Evolutionary conservation across 768 basidiomycete species (phyloP), one percentile per base, ranked within the genome.

Genomic region (Phlegmacium glaucopus): DNA sequence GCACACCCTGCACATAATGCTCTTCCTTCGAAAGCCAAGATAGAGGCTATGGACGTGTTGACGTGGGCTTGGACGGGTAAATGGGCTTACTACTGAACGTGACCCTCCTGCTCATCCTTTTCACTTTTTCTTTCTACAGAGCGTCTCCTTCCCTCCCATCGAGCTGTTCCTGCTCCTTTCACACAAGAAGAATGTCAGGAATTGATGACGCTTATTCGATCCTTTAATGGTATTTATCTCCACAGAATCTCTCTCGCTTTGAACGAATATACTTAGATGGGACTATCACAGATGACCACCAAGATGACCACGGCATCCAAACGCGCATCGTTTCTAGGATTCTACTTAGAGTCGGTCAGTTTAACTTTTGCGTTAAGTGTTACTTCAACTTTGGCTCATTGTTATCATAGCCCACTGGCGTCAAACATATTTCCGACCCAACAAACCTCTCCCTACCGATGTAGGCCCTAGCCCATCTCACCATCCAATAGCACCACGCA

Each of bases 61-160:
- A 86, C 79, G 17, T 92, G 90, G 90, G 80, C 85, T 8, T 89
- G 85, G 66, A 85, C 89, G 3, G 84, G 85, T 83, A 49, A 26
- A 68, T 58, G 3, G 22, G 22, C 22, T 22, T 42, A 17, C 32
- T 30, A 32, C 37, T 38, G 9, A 9, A 16, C 25, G 18, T 18
- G 9, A 9, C 34, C 18, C 2, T 38, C 11, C 13, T 27, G 11
- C 29, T 17, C 25, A 18, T 45, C 25, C 37, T 47, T 9, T 44
- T 47, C 8, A 3, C 13, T 27, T 29, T 22, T 40, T 16, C 29
- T 22, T 8, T n/a, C 2, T 34, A n/a, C 46, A 85, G 89, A 90
- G 58, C 85, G 82, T 38, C 65, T 90, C 9, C 73, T 90, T 8
- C 82, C 85, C 1, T 74, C 82, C 11, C 69, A 80, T 9, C 72